phyloP scores from a whole-genome alignment of 495 filamentous ascomycete species.

The Cenococcum geophilum region DNA sequence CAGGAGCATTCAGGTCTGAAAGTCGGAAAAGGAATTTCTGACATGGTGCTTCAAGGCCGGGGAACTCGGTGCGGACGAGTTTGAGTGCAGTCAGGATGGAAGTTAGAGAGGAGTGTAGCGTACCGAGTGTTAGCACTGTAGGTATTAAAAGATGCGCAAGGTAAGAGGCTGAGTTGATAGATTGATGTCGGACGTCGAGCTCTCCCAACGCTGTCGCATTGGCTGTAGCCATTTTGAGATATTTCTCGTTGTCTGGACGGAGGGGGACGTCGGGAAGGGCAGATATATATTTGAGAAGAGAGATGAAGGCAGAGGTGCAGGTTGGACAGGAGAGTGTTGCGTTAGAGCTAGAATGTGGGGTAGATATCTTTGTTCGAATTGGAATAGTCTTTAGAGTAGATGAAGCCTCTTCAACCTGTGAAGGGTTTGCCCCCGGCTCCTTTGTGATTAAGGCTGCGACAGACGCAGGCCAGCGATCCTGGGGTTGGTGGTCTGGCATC shows the following conservation, averaged over 20 bases:
- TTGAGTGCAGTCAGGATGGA: conserved; percentile 6
- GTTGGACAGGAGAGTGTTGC: background rate
- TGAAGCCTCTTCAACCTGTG: conserved; percentile 5
- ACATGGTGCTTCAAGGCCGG: conserved; percentile 13
- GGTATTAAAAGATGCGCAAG: conserved; percentile 16
- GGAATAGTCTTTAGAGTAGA: conserved; percentile 7
- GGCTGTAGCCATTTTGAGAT: background rate
- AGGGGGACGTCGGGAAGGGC: background rate
- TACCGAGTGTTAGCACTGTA: conserved; percentile 20
- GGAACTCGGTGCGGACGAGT: conserved; percentile 24
- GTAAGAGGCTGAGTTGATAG: background rate
- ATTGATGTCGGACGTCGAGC: background rate
- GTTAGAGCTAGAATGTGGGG: background rate
- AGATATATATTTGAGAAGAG: background rate
- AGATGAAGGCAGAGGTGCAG: conserved; percentile 1
- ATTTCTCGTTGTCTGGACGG: background rate
- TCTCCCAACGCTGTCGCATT: background rate
- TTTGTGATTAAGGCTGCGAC: background rate
- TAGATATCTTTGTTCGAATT: conserved; percentile 6
- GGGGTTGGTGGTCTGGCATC: conserved; percentile 10
- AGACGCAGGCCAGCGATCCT: background rate
- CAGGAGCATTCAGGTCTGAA: conserved; percentile 16
- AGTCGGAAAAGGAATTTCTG: conserved; percentile 29
- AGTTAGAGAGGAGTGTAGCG: conserved; percentile 18
- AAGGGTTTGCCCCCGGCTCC: too few species aligned